These are phyloP conservation scores for Logfia minima DNA, from an alignment of 129 eudicot species.

Conservation along the genomic window DNA sequence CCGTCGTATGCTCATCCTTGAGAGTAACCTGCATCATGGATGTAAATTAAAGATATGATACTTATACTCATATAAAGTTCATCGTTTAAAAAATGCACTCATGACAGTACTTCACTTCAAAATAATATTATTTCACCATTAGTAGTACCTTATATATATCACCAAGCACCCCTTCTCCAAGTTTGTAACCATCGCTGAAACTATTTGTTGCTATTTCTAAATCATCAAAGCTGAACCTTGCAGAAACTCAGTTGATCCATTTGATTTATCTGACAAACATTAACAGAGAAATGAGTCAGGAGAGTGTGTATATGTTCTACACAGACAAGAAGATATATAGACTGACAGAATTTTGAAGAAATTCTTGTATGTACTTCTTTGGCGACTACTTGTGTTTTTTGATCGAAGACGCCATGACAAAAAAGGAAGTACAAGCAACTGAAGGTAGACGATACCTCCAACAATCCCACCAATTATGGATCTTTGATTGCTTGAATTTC, in stretches of 20 bases:
- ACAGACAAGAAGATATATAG: neutral
- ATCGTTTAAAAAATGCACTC: neutral
- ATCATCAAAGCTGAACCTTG: conserved; percentile 49
- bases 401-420: conserved; percentile 27
- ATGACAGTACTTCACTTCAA: too few species aligned
- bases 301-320: neutral
- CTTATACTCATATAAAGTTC: neutral
- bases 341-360: neutral
- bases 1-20: conserved; percentile 48
- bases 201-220: conserved; percentile 36
- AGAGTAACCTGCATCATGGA: conserved; percentile 47
- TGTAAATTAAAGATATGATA: neutral
- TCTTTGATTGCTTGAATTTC: conserved; percentile 43
- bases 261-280: conserved; percentile 40
- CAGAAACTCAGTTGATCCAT: conserved; percentile 52
- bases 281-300: conserved; percentile 2
- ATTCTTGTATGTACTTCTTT: conserved; percentile 40
- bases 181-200: conserved; percentile 49
- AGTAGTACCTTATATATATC: conserved; percentile 41
- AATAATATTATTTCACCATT: neutral
- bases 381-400: conserved; percentile 27
- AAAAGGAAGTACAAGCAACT: conserved; percentile 33
- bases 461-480: conserved; percentile 44
- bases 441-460: conserved; percentile 48
- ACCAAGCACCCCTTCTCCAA: conserved; percentile 70